Percentiles rank a stretch among this genome's conserved stretches.
phyloP scores from a whole-genome alignment of 768 basidiomycete species.

The Lentinula boryana region DNA sequence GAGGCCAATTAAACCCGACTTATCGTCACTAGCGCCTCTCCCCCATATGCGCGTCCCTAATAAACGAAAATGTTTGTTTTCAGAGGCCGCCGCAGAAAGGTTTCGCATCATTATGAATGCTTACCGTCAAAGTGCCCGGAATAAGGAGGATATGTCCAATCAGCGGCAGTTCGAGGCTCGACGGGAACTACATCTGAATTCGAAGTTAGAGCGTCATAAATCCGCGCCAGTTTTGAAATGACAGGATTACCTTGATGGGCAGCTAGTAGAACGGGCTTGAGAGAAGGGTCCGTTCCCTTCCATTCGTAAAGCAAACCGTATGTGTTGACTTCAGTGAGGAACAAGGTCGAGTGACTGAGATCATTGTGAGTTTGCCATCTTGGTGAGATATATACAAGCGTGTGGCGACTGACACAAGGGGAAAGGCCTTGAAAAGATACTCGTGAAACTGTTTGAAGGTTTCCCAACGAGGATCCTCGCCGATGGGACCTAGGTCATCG shows the following conservation, averaged over 20 bases:
- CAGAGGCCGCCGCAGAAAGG: too few species aligned
- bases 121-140: constrained; percentile 41
- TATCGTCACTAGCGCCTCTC: constrained; percentile 48
- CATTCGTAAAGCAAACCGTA: constrained; percentile 54
- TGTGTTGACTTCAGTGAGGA: constrained; percentile 38
- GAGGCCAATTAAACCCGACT: constrained; percentile 40
- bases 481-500: constrained; percentile 19
- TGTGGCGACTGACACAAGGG: constrained; percentile 6
- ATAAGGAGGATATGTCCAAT: constrained; percentile 45
- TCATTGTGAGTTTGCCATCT: not conserved
- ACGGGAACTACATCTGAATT: constrained; percentile 48
- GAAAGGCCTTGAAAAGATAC: constrained; percentile 8
- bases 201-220: not conserved
- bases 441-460: constrained; percentile 9
- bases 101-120: not conserved
- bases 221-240: not conserved
- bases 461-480: constrained; percentile 21
- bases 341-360: constrained; percentile 7
- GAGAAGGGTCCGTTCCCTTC: constrained; percentile 38
- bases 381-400: not conserved
- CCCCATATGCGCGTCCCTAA: constrained; percentile 49
- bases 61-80: not conserved
- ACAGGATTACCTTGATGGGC: constrained; percentile 40
- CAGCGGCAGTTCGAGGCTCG: constrained; percentile 33
- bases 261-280: constrained; percentile 49